Conservation (phyloP, 169 alveolate species). For the Cryptosporidium sp. region DNA sequence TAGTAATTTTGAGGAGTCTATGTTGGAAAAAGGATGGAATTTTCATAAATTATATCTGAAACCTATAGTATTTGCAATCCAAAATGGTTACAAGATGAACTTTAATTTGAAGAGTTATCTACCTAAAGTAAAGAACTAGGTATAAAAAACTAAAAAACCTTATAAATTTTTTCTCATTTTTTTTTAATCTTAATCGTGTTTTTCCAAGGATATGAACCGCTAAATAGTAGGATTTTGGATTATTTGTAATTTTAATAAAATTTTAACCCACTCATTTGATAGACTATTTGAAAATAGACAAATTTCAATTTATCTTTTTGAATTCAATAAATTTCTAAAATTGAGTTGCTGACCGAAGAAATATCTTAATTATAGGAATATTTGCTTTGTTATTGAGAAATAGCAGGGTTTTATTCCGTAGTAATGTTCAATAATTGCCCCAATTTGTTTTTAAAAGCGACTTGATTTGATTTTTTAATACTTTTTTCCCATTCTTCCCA, state of each 20-base stretch:
- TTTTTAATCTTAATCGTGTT: too few relatives aligned
- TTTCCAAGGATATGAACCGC: neutral
- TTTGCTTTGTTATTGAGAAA: too few relatives aligned
- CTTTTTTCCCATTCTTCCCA: conserved; percentile 35
- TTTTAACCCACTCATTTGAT: neutral
- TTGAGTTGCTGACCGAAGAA: neutral
- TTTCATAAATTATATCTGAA: conserved; percentile 17
- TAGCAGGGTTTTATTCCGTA: neutral
- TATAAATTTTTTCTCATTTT: neutral
- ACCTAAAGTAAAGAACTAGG: neutral
- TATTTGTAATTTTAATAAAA: too few relatives aligned
- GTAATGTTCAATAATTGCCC: neutral
- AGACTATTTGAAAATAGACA: too few relatives aligned
- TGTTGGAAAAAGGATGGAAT: conserved; percentile 26
- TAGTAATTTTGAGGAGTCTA: conserved; percentile 19
- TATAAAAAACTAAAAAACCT: neutral
- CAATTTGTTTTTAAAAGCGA: neutral
- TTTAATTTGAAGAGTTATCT: conserved; percentile 25
- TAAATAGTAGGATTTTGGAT: too few relatives aligned
- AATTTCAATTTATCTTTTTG: too few relatives aligned
- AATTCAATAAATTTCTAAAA: too few relatives aligned
- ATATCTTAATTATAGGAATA: neutral
- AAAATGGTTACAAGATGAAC: conserved; percentile 37
- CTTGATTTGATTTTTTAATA: neutral
- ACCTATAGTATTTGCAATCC: conserved; percentile 26